Evolutionary conservation across 2,329 filamentous ascomycete genomes (phyloP), one percentile per base, ranked within the genome.

Genomic region (Zasmidium cellare): DNA sequence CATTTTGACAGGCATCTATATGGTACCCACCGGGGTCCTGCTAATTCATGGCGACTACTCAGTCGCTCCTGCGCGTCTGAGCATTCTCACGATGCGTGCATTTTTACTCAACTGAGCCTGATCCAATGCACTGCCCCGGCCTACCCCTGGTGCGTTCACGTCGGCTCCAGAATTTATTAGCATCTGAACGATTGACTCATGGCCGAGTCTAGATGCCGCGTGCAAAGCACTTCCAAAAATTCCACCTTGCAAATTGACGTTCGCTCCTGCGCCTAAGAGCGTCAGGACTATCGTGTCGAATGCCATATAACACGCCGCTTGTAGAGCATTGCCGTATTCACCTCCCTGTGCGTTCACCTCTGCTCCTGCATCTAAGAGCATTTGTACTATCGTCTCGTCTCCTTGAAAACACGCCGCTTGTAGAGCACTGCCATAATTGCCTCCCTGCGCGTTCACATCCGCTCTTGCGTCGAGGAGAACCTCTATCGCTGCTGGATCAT

Each of bases 301-400:
- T n/a, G n/a, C n/a, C n/a, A n/a, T n/a, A n/a, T n/a, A 56, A 18
- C 28, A 58, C 20, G 64, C 64, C 22, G 56, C 56, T 24, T 62
- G 52, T 6, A 65, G 51, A 9, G 60, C 62, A 23, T 47, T 47
- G 19, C 41, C 24, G 35, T 58, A 20, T 23, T 51, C 12, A 20
- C 51, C 52, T 46, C 51, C 51, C 25, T 55, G 19, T 18, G 22
- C 38, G 25, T 60, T 61, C 16, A 56, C n/a, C 18, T 53, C 16
- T 14, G 63, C 65, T 9, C 63, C 65, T 9, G 25, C n/a, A 28
- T 57, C 49, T 23, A 66, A 28, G 14, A 67, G 53, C 22, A 60
- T 18, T 55, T 55, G 41, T 22, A 64, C 55, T 35, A 23, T 25
- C 31, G 23, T 53, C 44, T 25, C 14, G 25, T 9, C 23, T 9